Percentiles rank a stretch among this genome's conserved stretches.
Conservation (phyloP, 306 rosid species). For the Fragaria iinumae region DNA sequence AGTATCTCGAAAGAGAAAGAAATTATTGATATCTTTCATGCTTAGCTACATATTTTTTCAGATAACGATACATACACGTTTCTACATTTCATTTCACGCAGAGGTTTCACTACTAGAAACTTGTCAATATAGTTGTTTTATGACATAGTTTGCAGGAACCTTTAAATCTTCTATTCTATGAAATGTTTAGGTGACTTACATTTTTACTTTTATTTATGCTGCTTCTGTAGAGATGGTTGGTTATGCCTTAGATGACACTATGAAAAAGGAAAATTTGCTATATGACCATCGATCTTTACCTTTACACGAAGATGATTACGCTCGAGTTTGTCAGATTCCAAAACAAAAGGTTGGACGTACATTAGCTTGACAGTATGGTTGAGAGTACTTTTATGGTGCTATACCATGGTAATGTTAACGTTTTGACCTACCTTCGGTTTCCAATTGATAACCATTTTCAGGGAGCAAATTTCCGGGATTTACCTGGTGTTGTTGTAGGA, state of each 20-base stretch:
- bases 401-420: constrained; percentile 7
- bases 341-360: constrained; percentile 65
- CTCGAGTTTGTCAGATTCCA: constrained; percentile 85
- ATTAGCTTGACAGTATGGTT: constrained; percentile 37
- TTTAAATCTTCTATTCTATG: not conserved
- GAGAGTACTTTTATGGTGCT: not conserved
- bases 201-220: constrained; percentile 19
- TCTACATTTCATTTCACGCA: not conserved
- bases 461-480: constrained; percentile 96
- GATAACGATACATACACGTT: not conserved
- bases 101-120: not conserved
- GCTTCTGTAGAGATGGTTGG: constrained; percentile 67
- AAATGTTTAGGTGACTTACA: not conserved
- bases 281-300: constrained; percentile 65
- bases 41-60: not conserved
- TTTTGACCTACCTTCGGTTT: constrained; percentile 22
- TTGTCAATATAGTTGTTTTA: not conserved
- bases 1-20: not conserved
- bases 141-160: not conserved
- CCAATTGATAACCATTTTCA: constrained; percentile 29
- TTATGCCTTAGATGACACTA: constrained; percentile 27
- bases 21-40: not conserved
- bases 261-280: constrained; percentile 30
- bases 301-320: constrained; percentile 61
- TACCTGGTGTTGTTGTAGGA: constrained; percentile 90